These are phyloP conservation scores for Aspergillus tanneri DNA, from an alignment of 2,329 filamentous ascomycete species.

Conservation along the genomic window DNA sequence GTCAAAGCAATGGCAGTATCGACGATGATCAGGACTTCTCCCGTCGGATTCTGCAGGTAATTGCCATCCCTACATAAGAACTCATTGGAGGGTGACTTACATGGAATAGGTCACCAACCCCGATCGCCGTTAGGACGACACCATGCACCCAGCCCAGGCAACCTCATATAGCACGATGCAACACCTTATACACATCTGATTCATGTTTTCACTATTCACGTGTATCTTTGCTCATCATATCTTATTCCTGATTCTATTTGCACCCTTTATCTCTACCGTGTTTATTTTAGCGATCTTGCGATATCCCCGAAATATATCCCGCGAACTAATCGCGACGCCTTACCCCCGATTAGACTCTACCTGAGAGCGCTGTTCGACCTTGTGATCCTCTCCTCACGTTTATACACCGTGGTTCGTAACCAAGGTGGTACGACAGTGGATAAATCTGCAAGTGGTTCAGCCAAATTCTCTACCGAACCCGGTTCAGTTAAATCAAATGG, in stretches of 20 bases:
- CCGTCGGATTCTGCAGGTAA: conserved; percentile 88
- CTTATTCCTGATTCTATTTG: conserved; percentile 16
- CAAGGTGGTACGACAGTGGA: not conserved
- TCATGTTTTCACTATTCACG: conserved; percentile 15
- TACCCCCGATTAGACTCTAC: not conserved
- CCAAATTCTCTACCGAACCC: not conserved
- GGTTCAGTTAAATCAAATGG: not conserved
- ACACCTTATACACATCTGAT: conserved; percentile 15
- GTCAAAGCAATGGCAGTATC: conserved; percentile 92
- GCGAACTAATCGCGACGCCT: conserved; percentile 11
- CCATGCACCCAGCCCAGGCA: not conserved
- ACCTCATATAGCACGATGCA: conserved; percentile 3
- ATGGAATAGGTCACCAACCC: conserved; percentile 34
- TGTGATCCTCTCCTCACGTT: conserved; percentile 3
- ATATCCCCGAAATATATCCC: conserved; percentile 22
- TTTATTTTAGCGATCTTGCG: conserved; percentile 32
- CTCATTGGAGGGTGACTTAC: not conserved
- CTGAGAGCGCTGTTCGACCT: conserved; percentile 3
- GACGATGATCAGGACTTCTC: conserved; percentile 97
- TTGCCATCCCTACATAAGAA: conserved; percentile 27
- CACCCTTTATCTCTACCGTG: conserved; percentile 21
- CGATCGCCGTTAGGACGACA: conserved; percentile 23
- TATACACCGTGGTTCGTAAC: not conserved
- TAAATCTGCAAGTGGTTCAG: not conserved
- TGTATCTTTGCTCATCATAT: conserved; percentile 5